Conservation (phyloP, 1,284 basidiomycete genomes). For the Porogramme epimiltina region DNA sequence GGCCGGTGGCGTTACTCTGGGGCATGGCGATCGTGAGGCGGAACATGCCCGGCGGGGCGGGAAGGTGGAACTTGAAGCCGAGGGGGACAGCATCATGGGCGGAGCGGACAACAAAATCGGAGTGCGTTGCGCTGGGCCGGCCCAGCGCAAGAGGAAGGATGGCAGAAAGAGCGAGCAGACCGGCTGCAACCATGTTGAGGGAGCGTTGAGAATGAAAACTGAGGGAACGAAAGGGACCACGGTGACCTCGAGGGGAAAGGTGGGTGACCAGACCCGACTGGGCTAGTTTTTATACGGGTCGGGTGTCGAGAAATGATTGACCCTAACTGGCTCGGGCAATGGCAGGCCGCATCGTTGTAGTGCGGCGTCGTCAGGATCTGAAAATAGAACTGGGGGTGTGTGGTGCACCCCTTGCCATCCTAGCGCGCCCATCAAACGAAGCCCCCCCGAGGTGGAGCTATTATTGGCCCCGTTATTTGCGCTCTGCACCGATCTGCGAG, state of each 20-base stretch:
- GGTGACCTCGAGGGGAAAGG: constrained; percentile 16
- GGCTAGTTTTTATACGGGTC: no score
- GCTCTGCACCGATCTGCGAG: no score
- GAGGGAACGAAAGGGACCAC: constrained; percentile 6
- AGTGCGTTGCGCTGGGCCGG: constrained; percentile 21
- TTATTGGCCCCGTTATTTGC: no score
- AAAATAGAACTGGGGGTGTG: constrained; percentile 6
- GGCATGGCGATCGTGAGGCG: constrained; percentile 27
- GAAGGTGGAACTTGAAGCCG: constrained; percentile 14
- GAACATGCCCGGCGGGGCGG: constrained; percentile 15
- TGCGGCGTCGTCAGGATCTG: constrained; percentile 8
- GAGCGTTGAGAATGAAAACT: constrained; percentile 7
- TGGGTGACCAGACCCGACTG: background rate
- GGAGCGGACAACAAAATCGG: constrained; percentile 21
- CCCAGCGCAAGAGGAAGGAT: constrained; percentile 24
- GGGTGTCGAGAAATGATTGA: background rate
- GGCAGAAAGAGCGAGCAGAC: constrained; percentile 22
- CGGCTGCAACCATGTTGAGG: constrained; percentile 27
- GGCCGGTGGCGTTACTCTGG: constrained; percentile 23
- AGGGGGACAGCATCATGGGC: constrained; percentile 11
- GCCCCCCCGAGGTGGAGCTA: no score
- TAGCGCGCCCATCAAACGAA: background rate
- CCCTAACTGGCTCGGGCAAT: background rate
- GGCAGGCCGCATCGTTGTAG: background rate
- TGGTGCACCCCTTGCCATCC: background rate